Evolutionary conservation across 176 grass and related monocot species (phyloP).

Genomic region (Puya raimondii): DNA sequence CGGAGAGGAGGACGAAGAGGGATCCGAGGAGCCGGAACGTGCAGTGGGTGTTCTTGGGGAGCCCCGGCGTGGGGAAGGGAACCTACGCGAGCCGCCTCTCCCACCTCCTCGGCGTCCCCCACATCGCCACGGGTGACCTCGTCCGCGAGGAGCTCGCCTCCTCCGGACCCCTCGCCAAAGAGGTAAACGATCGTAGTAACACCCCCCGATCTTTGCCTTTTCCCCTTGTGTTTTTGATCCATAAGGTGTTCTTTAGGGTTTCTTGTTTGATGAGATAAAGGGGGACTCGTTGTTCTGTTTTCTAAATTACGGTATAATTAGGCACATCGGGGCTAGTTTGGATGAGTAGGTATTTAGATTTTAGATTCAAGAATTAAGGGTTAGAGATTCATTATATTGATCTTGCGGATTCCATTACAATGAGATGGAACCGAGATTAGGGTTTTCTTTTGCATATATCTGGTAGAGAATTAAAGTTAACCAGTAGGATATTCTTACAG

Average conservation of each 20-base stretch:
- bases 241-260: too few relatives aligned
- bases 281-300: too few relatives aligned
- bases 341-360: too few relatives aligned
- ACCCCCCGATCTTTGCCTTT: too few relatives aligned
- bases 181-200: slow-evolving; percentile 23
- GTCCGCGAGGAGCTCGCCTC: slow-evolving; percentile 72
- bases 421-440: background rate
- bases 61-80: slow-evolving; percentile 93
- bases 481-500: too few relatives aligned
- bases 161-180: slow-evolving; percentile 32
- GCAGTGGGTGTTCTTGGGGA: slow-evolving; percentile 93
- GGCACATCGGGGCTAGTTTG: too few relatives aligned
- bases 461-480: too few relatives aligned
- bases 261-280: too few relatives aligned
- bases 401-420: background rate
- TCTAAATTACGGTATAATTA: too few relatives aligned
- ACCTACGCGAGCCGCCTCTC: slow-evolving; percentile 96
- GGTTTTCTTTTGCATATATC: background rate
- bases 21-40: slow-evolving; percentile 43
- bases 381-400: too few relatives aligned
- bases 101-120: slow-evolving; percentile 61
- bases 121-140: slow-evolving; percentile 98
- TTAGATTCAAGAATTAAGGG: too few relatives aligned
- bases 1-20: slow-evolving; percentile 9
- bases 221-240: too few relatives aligned